Evolutionary conservation across 2,329 filamentous ascomycete species (phyloP).

Genomic region (Xylariaceae sp.): DNA sequence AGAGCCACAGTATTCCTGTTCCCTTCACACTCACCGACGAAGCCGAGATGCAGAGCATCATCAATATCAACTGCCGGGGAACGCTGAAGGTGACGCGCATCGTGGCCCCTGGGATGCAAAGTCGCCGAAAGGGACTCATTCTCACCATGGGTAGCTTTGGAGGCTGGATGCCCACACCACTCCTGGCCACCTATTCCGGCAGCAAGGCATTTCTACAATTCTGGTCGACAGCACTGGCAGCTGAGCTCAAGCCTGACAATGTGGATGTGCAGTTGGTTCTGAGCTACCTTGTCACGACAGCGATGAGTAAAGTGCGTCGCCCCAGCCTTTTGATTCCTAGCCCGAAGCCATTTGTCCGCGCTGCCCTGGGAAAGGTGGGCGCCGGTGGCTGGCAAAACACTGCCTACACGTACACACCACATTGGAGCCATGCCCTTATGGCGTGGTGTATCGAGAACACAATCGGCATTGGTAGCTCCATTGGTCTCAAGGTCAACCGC

Average conservation of each 20-base stretch:
- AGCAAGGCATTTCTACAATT: slow-evolving; percentile 98
- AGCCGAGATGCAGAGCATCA: slow-evolving; percentile 80
- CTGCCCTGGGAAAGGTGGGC: slow-evolving; percentile 76
- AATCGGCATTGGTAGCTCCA: slow-evolving; percentile 45
- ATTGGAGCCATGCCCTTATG: slow-evolving; percentile 87
- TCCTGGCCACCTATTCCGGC: slow-evolving; percentile 92
- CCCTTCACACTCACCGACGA: slow-evolving; percentile 76
- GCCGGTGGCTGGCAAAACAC: slow-evolving; percentile 73
- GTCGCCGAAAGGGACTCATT: slow-evolving; percentile 81
- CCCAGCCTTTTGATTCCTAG: slow-evolving; percentile 74
- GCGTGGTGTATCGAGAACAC: slow-evolving; percentile 71
- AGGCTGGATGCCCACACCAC: slow-evolving; percentile 84
- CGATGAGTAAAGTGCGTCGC: slow-evolving; percentile 93
- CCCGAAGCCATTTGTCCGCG: slow-evolving; percentile 75
- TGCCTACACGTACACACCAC: slow-evolving; percentile 82
- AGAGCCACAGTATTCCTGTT: slow-evolving; percentile 89
- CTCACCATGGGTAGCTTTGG: slow-evolving; percentile 97
- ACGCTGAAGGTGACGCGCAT: slow-evolving; percentile 86
- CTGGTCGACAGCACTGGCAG: slow-evolving; percentile 83
- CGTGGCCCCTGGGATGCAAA: slow-evolving; percentile 77
- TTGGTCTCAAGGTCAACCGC: slow-evolving; percentile 49
- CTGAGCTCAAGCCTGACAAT: slow-evolving; percentile 74
- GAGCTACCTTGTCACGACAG: slow-evolving; percentile 87
- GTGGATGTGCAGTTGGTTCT: slow-evolving; percentile 89
- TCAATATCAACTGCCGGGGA: slow-evolving; percentile 90